Base-by-base conservation (phyloP, 306 rosid genomes). In the Pueraria montana region DNA sequence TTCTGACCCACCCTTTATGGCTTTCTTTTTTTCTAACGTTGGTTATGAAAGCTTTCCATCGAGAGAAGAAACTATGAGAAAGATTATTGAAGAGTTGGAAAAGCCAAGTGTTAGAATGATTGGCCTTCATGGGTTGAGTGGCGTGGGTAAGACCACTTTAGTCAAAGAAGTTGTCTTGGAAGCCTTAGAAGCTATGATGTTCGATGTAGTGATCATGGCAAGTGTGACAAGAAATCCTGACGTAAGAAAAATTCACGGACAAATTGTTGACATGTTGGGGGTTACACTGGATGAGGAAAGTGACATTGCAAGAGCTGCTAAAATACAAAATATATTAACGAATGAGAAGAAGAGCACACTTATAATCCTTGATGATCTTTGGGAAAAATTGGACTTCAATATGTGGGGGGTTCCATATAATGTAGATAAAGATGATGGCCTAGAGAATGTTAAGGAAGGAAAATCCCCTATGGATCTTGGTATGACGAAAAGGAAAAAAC, bases 131-230 rank as follows among this genome's bases (percentile, higher is more conserved):
- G 87, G 87, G 12, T 24, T 1, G 27, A 80, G 68, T 34, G 87
- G 87, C 13, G 80, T 71, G 36, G 87, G 87, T 2, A 83, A 83
- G 52, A 77, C 83, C n/a, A 50, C 83, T 48, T 38, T 78, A 7
- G 80, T 83, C 5, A 83, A 49, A 71, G 42, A 61, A 24, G 42
- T 71, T 48, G 83, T 36, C 0, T 62, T 23, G 42, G 18, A 50
- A 24, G 62, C 58, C 21, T 24, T 4, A 0, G 18, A 52, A 40
- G 80, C 4, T 9, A 26, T 17, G 12, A 26, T 36, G 38, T 74
- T 80, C 17, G 5, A 66, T 8, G 50, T 34, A 1, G 59, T 75
- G 30, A 46, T 23, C 14, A 66, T 84, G 76, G 84, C 46, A 18
- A 84, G 17, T 0, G n/a, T 84, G 0, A 55, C 62, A 10, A 55